Conservation (phyloP, 306 rosid genomes). For the Herpetospermum pedunculosum region DNA sequence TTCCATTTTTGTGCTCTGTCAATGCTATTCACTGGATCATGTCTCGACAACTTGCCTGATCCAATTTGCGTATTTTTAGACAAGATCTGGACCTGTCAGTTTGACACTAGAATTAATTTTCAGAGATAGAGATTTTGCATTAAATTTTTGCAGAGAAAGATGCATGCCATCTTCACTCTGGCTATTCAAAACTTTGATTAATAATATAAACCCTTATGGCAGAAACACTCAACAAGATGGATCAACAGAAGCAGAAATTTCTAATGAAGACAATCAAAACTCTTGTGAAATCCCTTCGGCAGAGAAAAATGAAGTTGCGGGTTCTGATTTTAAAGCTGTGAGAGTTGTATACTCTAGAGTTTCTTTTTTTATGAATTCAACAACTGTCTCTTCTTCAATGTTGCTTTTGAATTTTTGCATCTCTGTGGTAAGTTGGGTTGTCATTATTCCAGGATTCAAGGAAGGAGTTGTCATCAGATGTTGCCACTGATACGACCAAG, state of each 20-base stretch:
- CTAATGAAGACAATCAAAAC: slow-evolving; percentile 40
- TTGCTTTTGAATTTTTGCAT: slow-evolving; percentile 15
- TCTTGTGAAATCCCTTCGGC: slow-evolving; percentile 39
- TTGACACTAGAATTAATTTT: neutral
- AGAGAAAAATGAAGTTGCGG: slow-evolving; percentile 38
- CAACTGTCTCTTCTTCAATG: slow-evolving; percentile 12
- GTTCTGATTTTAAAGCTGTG: slow-evolving; percentile 35
- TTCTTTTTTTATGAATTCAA: neutral
- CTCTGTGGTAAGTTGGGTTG: slow-evolving; percentile 19
- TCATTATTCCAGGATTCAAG: slow-evolving; percentile 39
- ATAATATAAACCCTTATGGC: slow-evolving; percentile 22
- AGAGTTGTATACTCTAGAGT: slow-evolving; percentile 11
- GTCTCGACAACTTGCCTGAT: neutral
- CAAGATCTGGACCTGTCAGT: neutral
- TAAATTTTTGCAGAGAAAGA: neutral
- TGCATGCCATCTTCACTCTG: neutral
- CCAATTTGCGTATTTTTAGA: neutral
- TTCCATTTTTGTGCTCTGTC: neutral
- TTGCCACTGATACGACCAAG: slow-evolving; percentile 29
- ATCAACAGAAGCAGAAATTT: slow-evolving; percentile 45
- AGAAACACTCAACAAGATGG: slow-evolving; percentile 70
- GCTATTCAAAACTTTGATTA: neutral
- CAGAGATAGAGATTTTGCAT: neutral
- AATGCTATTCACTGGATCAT: neutral
- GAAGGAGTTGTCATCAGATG: slow-evolving; percentile 35